phyloP scores from a whole-genome alignment of 176 grass and related monocot species.

The Ensete glaucum region DNA sequence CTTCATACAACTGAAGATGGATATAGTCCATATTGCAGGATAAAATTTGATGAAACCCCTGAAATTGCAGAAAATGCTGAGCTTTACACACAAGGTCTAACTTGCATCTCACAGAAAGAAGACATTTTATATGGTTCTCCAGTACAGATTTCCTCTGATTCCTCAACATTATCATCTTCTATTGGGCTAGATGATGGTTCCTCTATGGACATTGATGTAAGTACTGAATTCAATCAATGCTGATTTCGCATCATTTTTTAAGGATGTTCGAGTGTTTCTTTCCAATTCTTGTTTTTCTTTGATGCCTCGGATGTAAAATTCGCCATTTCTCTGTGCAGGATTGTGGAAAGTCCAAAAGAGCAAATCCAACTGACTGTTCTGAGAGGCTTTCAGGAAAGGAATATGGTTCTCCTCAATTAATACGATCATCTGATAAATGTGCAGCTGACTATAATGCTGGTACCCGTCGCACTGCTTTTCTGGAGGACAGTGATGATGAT shows the following conservation, averaged over 20 bases:
- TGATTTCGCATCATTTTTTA: neutral
- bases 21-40: conserved; percentile 23
- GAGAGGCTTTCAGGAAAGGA: neutral
- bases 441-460: conserved; percentile 23
- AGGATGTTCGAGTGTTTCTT: neutral
- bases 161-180: conserved; percentile 5
- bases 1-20: conserved; percentile 12
- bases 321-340: conserved; percentile 21
- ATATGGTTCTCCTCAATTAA: neutral
- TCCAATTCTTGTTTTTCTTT: neutral
- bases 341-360: conserved; percentile 5
- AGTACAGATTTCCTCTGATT: neutral
- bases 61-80: conserved; percentile 26
- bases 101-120: conserved; percentile 21
- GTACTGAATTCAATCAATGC: neutral
- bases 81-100: conserved; percentile 15
- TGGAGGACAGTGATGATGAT: conserved; percentile 59
- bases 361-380: conserved; percentile 16
- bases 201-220: conserved; percentile 6
- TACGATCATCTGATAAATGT: neutral
- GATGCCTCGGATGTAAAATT: neutral
- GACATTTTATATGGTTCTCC: neutral
- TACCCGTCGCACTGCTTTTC: conserved; percentile 29
- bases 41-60: conserved; percentile 3
- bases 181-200: neutral